Evolutionary conservation across 1,139 yeast genomes (phyloP), one percentile per base, ranked within the genome.

Genomic region (Pichia sp.): DNA sequence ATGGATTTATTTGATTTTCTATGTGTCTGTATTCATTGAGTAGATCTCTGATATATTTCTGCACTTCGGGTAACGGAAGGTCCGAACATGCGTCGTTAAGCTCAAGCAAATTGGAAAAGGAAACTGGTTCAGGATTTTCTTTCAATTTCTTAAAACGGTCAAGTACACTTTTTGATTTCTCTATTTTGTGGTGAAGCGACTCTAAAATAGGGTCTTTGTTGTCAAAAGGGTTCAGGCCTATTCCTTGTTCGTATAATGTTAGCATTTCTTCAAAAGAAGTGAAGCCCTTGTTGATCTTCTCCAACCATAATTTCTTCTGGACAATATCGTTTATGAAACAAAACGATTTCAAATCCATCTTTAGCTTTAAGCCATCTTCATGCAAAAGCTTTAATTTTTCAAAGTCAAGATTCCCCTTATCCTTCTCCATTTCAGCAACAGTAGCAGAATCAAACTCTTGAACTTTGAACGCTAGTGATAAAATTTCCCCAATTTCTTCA

Each of bases 401-500:
- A 40, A 71, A 63, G 35, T 74, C 78, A 34, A 59, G 44, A n/a
- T 43, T 42, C 0, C 34, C 31, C 5, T 21, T 26, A 10, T 32
- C 36, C 5, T 38, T 34, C 12, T 34, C 30, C 15, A 53, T 37
- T 10, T 45, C 28, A 10, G 42, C 30, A 8, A 24, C 40, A 5
- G 77, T 76, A 11, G 73, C 70, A 34, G 66, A 59, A 46, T 74
- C 79, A 56, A 72, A 83, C 38, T 68, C 68, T 39, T 67, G 69
- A 35, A 83, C 69, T 49, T 77, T 83, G 28, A 55, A 60, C 19
- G 72, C 71, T 40, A 79, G 68, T 46, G 74, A 81, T 10, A 70
- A 48, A 8, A 83, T 60, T 50, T 73, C 79, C n/a, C 73, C 79
- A 44, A 77, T 67, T 54, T 82, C 91, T 1, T 76, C 68, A 28